Percentiles rank a stretch among this genome's conserved stretches.
Evolutionary conservation across 495 filamentous ascomycete species (phyloP).

Genomic region (Chaetomium cochliodes): DNA sequence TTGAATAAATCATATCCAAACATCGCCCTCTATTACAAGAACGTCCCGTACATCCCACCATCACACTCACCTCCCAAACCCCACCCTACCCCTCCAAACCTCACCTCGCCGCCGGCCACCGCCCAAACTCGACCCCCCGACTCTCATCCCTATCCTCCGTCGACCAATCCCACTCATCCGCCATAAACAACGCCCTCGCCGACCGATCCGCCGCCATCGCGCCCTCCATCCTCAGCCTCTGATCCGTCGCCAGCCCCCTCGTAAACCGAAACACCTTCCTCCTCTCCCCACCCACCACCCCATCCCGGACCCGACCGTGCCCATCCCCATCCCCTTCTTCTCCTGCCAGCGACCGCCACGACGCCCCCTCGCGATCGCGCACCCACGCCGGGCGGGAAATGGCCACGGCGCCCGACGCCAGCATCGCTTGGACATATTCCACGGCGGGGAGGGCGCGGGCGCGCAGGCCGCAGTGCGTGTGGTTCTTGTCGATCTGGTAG

Average conservation of each 20-base stretch:
- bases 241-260: slow-evolving; percentile 40
- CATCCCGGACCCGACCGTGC: no score
- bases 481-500: slow-evolving; percentile 78
- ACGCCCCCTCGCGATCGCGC: slow-evolving; percentile 32
- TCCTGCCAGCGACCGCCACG: slow-evolving; percentile 41
- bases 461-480: slow-evolving; percentile 73
- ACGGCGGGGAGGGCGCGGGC: slow-evolving; percentile 65
- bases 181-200: slow-evolving; percentile 56
- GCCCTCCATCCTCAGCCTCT: slow-evolving; percentile 41
- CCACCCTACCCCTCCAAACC: neutral
- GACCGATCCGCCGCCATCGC: slow-evolving; percentile 43
- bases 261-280: slow-evolving; percentile 44
- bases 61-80: neutral
- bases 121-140: slow-evolving; percentile 13
- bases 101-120: neutral
- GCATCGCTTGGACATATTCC: slow-evolving; percentile 59
- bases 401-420: slow-evolving; percentile 45
- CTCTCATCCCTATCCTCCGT: slow-evolving; percentile 33
- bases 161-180: slow-evolving; percentile 60
- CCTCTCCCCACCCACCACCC: slow-evolving; percentile 7
- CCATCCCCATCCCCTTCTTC: slow-evolving; percentile 15
- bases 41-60: neutral
- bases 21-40: no score
- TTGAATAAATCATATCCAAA: no score
- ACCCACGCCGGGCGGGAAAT: slow-evolving; percentile 51